Evolutionary conservation across 176 grass and related monocot species (phyloP).

Genomic region (Elymus sibiricus): DNA sequence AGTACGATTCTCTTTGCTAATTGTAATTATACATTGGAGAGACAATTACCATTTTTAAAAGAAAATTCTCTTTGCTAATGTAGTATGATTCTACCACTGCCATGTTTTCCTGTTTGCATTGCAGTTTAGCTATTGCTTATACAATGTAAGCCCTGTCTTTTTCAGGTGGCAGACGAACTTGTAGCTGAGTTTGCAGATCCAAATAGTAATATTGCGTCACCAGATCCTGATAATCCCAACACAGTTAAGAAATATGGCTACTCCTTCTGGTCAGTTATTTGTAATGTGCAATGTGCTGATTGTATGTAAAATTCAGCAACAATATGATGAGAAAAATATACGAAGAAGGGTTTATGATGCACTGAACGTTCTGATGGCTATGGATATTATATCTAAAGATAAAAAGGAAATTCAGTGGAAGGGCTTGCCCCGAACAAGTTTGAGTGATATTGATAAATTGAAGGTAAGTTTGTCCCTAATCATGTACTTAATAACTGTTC

Average conservation of each 20-base stretch:
- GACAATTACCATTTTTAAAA: not conserved
- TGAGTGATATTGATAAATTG: constrained; percentile 86
- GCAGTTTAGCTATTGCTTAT: constrained; percentile 8
- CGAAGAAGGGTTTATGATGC: constrained; percentile 96
- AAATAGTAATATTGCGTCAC: constrained; percentile 57
- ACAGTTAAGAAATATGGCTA: constrained; percentile 30
- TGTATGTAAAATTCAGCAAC: constrained; percentile 69
- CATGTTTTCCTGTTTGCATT: not conserved
- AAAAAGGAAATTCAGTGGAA: constrained; percentile 99
- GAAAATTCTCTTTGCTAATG: constrained; percentile 1
- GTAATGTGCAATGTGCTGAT: constrained; percentile 25
- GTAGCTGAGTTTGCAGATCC: constrained; percentile 91
- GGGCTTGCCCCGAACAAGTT: constrained; percentile 88
- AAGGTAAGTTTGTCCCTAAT: constrained; percentile 53
- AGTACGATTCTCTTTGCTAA: no score
- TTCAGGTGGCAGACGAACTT: constrained; percentile 96
- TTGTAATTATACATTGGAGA: no score
- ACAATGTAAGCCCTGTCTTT: constrained; percentile 15
- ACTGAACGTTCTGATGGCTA: constrained; percentile 94
- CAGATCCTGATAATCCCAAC: constrained; percentile 66
- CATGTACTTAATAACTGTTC: constrained; percentile 8
- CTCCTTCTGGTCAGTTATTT: constrained; percentile 4
- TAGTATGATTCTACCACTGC: not conserved
- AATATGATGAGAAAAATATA: constrained; percentile 99
- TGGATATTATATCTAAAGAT: constrained; percentile 99